Base-by-base conservation (phyloP, 495 filamentous ascomycete species). In the Penicillium ucsense region DNA sequence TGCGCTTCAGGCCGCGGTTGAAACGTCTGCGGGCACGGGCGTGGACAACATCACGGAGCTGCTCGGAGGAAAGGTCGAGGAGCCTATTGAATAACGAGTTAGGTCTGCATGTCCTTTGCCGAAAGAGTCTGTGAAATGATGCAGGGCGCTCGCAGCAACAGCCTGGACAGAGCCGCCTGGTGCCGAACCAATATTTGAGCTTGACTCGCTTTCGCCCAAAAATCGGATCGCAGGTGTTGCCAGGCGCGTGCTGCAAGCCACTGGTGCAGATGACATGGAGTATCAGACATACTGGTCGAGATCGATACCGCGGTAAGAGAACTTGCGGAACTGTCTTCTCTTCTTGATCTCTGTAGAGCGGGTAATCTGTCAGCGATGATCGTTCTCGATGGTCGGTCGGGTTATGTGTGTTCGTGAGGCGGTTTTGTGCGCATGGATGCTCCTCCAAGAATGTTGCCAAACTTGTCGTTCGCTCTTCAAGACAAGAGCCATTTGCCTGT, bases 271-370 rank as follows among this genome's bases (percentile, higher is more conserved):
- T 20, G 46, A 38, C 51, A 52, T 52, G 51, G 52, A 46, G 11
- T 53, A 74, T 51, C 32, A 37, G 53, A 76, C 86, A 60, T 87
- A 95, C 91, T 94, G 86, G 72, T 98, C 92, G 72, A 98, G 90
- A 71, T 98, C 92, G 73, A 97, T 86, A 59, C 92, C 92, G 67
- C 92, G 89, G 85, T 96, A 98, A 59, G 91, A 92, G 73, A 98
- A 98, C 83, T 97, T 97, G 78, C 90, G 86, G 87, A 97, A 97
- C 65, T 88, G 78, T 89, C 91, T 94, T 77, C 82, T 92, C 82
- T 88, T 94, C 88, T 98, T 96, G 76, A 95, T 79, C 83, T 95
- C 82, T 85, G 70, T 68, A 54, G 31, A 50, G 54, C 55, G 49
- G 59, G 53, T 33, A 28, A 52, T 41, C 50, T 51, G 64, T 79